Conservation (phyloP, 768 basidiomycete species). For the Dictyophora rubrovolvata region DNA sequence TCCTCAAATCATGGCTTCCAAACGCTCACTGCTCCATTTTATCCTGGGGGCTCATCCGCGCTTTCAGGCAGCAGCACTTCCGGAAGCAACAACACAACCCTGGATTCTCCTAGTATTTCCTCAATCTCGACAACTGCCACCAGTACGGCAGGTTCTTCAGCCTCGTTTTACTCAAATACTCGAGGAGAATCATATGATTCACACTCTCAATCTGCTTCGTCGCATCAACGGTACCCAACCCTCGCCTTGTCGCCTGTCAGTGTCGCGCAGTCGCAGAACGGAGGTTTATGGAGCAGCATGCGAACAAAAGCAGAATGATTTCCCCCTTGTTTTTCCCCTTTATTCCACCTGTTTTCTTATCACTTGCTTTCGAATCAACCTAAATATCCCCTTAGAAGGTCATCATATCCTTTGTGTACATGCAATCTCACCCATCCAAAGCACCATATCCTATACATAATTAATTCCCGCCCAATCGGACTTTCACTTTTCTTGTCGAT, state of each 20-base stretch:
- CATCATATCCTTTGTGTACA: too few relatives aligned
- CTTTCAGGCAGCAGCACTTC: not conserved
- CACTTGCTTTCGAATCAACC: not conserved
- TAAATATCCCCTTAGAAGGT: too few relatives aligned
- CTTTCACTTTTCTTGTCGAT: not conserved
- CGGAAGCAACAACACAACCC: not conserved
- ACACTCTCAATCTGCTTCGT: not conserved
- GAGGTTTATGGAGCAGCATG: constrained; percentile 1
- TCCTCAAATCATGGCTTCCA: constrained; percentile 26
- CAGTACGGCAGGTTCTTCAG: not conserved
- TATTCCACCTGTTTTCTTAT: not conserved
- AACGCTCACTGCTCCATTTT: constrained; percentile 50
- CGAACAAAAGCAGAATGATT: not conserved
- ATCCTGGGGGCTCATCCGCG: constrained; percentile 30
- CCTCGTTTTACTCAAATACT: not conserved
- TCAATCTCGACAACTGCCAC: not conserved
- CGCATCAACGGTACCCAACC: not conserved
- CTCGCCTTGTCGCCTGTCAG: constrained; percentile 2
- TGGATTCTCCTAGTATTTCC: not conserved
- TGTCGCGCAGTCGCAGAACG: not conserved
- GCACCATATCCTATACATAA: not conserved
- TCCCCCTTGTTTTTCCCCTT: not conserved
- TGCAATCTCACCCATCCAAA: not conserved
- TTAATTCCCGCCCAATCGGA: not conserved
- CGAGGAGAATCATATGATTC: not conserved